Percentiles rank a stretch among this genome's conserved stretches.
phyloP scores from a whole-genome alignment of 306 rosid species.

The Cucumis melo region DNA sequence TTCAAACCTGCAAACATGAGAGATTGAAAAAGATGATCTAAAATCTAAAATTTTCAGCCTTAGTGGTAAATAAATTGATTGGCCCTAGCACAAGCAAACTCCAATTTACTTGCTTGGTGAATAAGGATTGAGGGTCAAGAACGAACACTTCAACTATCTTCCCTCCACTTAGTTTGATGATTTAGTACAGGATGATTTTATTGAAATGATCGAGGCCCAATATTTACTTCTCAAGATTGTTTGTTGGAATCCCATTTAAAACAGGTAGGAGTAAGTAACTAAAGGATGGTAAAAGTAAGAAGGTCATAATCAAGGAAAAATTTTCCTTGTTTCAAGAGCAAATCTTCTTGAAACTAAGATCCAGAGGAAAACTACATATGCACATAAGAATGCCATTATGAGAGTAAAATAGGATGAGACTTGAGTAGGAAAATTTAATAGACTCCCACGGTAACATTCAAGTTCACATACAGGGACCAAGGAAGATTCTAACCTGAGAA shows the following conservation, averaged over 20 bases:
- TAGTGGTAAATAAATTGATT: background rate
- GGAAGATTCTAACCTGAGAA: background rate
- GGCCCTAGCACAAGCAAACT: background rate
- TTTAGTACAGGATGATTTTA: background rate
- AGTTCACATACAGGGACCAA: background rate
- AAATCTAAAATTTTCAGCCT: background rate
- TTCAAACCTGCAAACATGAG: background rate
- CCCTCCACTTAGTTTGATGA: background rate
- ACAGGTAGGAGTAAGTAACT: background rate
- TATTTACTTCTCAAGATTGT: background rate
- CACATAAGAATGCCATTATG: background rate
- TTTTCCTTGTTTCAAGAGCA: background rate
- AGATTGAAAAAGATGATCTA: background rate
- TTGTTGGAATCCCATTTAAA: background rate
- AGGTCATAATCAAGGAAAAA: background rate
- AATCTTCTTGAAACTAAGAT: background rate
- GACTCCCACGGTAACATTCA: background rate
- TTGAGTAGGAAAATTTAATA: background rate
- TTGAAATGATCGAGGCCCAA: background rate
- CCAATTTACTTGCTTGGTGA: constrained; percentile 1
- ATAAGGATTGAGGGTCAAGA: background rate
- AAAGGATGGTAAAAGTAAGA: background rate
- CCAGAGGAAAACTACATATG: background rate
- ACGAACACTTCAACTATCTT: background rate
- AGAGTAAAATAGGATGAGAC: background rate